Conservation (phyloP, 2,329 filamentous ascomycete species). For the Microsporum canis region DNA sequence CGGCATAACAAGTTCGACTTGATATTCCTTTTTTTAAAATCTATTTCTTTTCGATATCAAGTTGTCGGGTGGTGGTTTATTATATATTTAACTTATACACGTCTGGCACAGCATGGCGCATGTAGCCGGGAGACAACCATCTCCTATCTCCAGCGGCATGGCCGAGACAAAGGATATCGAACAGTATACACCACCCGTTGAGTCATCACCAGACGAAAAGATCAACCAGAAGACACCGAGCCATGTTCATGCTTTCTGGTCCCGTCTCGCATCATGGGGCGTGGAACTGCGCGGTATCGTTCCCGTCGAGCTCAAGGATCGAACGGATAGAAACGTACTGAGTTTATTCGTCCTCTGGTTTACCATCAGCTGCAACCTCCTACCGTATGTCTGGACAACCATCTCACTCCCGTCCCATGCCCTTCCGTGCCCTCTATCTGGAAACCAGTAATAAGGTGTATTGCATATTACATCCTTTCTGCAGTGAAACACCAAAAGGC, state of each 20-base stretch:
- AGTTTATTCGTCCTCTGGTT: constrained; percentile 47
- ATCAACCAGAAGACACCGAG: not conserved
- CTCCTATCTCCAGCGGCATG: too few relatives aligned
- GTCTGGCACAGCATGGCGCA: not conserved
- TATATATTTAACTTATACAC: too few relatives aligned
- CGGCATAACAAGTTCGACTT: not conserved
- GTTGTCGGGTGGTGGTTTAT: too few relatives aligned
- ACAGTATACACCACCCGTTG: not conserved
- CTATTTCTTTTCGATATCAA: not conserved
- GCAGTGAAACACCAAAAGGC: not conserved
- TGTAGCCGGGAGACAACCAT: too few relatives aligned
- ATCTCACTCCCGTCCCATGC: not conserved
- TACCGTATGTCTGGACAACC: constrained; percentile 40
- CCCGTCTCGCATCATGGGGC: constrained; percentile 24
- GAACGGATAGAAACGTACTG: constrained; percentile 43
- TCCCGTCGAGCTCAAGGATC: constrained; percentile 45
- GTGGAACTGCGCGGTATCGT: constrained; percentile 46
- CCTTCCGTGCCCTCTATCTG: not conserved
- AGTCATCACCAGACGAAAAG: not conserved
- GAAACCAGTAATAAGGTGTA: not conserved
- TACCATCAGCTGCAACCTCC: constrained; percentile 45
- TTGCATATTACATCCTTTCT: not conserved
- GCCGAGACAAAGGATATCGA: not conserved
- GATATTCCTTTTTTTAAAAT: not conserved
- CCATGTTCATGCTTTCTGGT: constrained; percentile 12